phyloP scores from a whole-genome alignment of 139 green algal species.

The Yamagishiella unicocca region DNA sequence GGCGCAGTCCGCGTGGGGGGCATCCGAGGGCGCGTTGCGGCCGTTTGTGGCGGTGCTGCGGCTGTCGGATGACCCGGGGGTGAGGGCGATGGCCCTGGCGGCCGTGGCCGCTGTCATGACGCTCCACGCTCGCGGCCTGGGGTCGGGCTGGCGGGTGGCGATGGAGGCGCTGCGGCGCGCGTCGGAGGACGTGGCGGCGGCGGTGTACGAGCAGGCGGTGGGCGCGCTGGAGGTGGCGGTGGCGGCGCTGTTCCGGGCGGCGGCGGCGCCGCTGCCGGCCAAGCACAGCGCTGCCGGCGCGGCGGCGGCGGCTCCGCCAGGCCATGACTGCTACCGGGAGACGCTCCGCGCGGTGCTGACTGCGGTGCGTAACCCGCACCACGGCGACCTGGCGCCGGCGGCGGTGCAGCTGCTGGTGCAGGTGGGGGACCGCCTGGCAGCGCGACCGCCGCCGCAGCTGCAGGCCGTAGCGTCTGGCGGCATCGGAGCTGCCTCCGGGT shows the following conservation, averaged over 20 bases:
- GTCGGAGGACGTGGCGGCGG: constrained; percentile 61
- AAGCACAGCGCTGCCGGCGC: not conserved
- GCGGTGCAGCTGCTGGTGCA: constrained; percentile 34
- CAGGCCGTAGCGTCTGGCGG: not conserved
- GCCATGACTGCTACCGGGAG: constrained; percentile 47
- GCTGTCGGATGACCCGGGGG: constrained; percentile 71
- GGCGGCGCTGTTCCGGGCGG: constrained; percentile 67
- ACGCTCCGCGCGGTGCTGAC: constrained; percentile 13
- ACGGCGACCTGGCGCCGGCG: not conserved
- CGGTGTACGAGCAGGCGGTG: constrained; percentile 74
- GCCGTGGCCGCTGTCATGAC: constrained; percentile 66
- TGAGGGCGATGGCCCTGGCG: constrained; percentile 86
- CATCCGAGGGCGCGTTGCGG: constrained; percentile 88
- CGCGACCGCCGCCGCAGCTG: not conserved
- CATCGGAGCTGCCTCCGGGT: not conserved
- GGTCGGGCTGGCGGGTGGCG: constrained; percentile 75
- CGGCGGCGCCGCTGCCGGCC: not conserved
- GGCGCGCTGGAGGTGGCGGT: constrained; percentile 72
- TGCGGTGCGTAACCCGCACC: constrained; percentile 23
- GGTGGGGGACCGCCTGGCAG: constrained; percentile 21
- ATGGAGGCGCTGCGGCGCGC: constrained; percentile 72
- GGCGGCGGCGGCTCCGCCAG: constrained; percentile 19
- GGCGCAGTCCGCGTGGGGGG: constrained; percentile 25
- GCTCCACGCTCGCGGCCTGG: constrained; percentile 63
- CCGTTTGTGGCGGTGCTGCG: constrained; percentile 92